Percentiles rank a stretch among this genome's conserved stretches.
Evolutionary conservation across 768 basidiomycete species (phyloP).

Genomic region (Mycena kentingensis): DNA sequence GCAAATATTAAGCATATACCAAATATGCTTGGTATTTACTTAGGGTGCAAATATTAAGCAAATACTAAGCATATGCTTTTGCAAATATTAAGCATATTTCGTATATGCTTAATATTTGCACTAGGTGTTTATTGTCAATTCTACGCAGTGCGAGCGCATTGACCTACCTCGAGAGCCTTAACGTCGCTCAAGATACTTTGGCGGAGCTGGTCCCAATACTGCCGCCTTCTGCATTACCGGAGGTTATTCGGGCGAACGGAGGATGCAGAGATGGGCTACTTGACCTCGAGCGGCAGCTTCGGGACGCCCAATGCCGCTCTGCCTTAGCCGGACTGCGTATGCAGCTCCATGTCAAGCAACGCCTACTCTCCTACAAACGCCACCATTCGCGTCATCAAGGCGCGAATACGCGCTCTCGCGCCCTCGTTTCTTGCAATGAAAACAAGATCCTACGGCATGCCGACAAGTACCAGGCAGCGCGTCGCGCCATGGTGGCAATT

Average conservation of each 20-base stretch:
- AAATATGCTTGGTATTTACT: no score
- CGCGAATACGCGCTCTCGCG: slow-evolving; percentile 4
- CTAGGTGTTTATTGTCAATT: no score
- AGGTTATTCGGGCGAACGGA: neutral
- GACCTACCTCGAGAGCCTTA: no score
- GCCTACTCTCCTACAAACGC: slow-evolving; percentile 1
- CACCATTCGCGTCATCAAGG: slow-evolving; percentile 10
- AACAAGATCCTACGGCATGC: slow-evolving; percentile 8
- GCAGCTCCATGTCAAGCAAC: slow-evolving; percentile 3
- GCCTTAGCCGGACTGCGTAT: slow-evolving; percentile 2
- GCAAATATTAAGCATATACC: no score
- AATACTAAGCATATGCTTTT: no score
- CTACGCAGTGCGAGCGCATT: no score
- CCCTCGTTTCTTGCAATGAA: slow-evolving; percentile 4
- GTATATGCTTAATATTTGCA: no score
- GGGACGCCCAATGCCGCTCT: slow-evolving; percentile 7
- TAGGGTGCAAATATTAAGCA: no score
- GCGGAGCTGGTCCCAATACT: neutral
- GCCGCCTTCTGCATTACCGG: neutral
- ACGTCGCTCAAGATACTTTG: no score
- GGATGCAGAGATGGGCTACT: neutral
- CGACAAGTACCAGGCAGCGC: slow-evolving; percentile 11
- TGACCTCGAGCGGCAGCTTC: neutral
- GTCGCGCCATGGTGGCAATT: slow-evolving; percentile 2
- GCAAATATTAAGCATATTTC: no score